Base-by-base conservation (phyloP, 768 basidiomycete genomes). In the Terana coerulea region DNA sequence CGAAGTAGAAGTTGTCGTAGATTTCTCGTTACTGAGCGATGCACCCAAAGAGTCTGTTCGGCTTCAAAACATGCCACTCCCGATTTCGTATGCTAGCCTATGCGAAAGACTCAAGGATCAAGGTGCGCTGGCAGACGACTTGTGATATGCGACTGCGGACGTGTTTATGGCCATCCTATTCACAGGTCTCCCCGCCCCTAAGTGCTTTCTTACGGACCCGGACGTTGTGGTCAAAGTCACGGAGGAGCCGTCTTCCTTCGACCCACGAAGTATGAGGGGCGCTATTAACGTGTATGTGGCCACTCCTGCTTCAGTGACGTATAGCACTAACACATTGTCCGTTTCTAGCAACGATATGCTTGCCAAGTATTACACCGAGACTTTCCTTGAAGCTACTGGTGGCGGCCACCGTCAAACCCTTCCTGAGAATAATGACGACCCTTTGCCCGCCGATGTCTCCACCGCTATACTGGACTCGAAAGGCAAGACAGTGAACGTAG, bases 341-440 rank as follows among this genome's bases (percentile, higher is more conserved):
- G 5, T n/a, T n/a, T 37, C 19, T 26, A 52, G 51, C 34, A 35
- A 52, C 39, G 33, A 46, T 17, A 33, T 44, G 24, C 42, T 52
- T 3, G 26, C 34, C 12, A 31, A 45, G 11, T 52, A 1, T 35
- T 52, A 52, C 25, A 7, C 37, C 17, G 9, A 46, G n/a, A 21
- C n/a, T 7, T 52, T 33, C 35, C 33, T 52, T 10, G 22, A 24
- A 2, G 6, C 51, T 22, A 37, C 28, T 25, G 25, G 34, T 12
- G n/a, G n/a, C 22, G 49, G 14, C n/a, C n/a, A n/a, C n/a, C 14
- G 19, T 9, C 14, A 21, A 25, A n/a, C 29, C 49, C 25, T 19
- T 19, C 15, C 29, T 7, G 15, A 22, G 5, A 11, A 29, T 26
- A 3, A 43, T 10, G 25, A 3, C 26, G 8, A 41, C 25, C 25